phyloP scores from a whole-genome alignment of 2,329 filamentous ascomycete species.

The Phialocephala subalpina region DNA sequence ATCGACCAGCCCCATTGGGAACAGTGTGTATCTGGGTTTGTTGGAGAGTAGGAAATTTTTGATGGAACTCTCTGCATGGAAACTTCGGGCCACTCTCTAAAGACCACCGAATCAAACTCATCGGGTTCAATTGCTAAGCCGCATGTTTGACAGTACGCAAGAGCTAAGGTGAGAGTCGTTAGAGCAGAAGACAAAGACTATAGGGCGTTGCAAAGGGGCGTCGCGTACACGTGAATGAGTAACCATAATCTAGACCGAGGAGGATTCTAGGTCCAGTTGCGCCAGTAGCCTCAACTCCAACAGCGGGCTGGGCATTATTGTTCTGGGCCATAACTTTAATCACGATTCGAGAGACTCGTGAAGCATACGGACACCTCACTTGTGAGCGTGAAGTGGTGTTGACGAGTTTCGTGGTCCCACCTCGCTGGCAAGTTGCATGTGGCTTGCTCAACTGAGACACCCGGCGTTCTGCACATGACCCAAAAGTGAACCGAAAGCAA shows the following conservation, averaged over 20 bases:
- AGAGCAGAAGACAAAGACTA: not conserved
- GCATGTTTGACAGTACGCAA: not conserved
- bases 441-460: too few relatives aligned
- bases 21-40: not conserved
- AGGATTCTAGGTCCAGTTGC: slow-evolving; percentile 8
- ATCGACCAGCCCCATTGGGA: slow-evolving; percentile 18
- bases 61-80: slow-evolving; percentile 8
- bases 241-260: slow-evolving; percentile 16
- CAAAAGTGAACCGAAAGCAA: too few relatives aligned
- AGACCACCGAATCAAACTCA: not conserved
- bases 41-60: not conserved
- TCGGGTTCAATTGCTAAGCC: not conserved
- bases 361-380: not conserved
- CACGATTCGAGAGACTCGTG: not conserved
- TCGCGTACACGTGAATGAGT: slow-evolving; percentile 8
- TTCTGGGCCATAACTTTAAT: not conserved
- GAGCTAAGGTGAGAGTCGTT: not conserved
- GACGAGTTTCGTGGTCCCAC: too few relatives aligned
- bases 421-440: too few relatives aligned
- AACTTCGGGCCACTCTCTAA: slow-evolving; percentile 5
- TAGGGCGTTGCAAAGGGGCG: not conserved
- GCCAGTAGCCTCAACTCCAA: too few relatives aligned
- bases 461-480: too few relatives aligned
- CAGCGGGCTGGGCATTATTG: too few relatives aligned
- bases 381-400: not conserved